Conservation (phyloP, 2,329 filamentous ascomycete genomes). For the Raffaelea ambrosiae region DNA sequence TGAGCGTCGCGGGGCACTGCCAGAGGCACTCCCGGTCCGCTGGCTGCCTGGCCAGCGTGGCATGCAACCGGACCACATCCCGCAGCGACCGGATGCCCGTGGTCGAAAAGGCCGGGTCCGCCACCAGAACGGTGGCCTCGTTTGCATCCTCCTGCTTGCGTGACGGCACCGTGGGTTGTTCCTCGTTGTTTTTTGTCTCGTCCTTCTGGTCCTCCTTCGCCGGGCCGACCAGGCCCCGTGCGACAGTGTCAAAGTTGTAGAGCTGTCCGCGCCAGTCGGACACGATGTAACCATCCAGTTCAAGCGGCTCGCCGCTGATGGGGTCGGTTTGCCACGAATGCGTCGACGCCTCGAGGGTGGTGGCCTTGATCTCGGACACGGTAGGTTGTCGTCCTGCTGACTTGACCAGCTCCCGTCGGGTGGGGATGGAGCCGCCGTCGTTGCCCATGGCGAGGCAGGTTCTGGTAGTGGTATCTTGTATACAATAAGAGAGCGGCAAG, state of each 20-base stretch:
- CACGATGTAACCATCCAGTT: constrained; percentile 58
- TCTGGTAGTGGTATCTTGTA: no score
- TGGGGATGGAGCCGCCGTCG: constrained; percentile 94
- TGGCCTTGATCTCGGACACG: constrained; percentile 80
- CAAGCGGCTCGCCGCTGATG: constrained; percentile 69
- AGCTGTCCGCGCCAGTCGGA: constrained; percentile 77
- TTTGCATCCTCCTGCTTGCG: constrained; percentile 20
- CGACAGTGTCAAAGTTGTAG: constrained; percentile 89
- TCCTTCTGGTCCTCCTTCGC: background rate
- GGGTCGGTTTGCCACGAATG: constrained; percentile 86
- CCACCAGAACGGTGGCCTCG: constrained; percentile 33
- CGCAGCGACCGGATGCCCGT: constrained; percentile 68
- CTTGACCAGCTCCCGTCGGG: constrained; percentile 90
- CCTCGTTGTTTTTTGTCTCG: constrained; percentile 30
- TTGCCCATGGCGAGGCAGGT: constrained; percentile 78
- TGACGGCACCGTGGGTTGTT: constrained; percentile 18
- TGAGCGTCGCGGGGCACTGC: constrained; percentile 82
- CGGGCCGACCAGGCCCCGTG: constrained; percentile 53
- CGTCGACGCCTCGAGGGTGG: constrained; percentile 71
- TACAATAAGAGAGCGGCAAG: background rate
- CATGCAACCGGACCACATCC: constrained; percentile 81
- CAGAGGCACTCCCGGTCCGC: constrained; percentile 31
- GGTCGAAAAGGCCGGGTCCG: constrained; percentile 32
- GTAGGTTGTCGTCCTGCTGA: constrained; percentile 78
- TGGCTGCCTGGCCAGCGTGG: constrained; percentile 38